Evolutionary conservation across 108 stramenopile genomes (phyloP).

Genomic region (Cyclotella atomus): DNA sequence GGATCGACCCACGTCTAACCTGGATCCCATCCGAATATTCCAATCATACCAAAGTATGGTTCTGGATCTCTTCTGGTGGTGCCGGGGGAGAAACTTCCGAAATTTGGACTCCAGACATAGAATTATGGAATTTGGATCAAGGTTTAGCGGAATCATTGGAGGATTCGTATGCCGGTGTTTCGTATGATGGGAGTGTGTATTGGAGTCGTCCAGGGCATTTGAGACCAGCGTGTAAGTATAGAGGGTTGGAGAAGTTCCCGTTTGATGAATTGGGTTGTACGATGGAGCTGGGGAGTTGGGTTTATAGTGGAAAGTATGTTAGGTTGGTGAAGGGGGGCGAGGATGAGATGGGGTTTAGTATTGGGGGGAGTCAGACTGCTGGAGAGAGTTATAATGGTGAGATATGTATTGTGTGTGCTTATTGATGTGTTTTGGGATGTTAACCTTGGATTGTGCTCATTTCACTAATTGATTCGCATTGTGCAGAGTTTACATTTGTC

Average conservation of each 20-base stretch:
- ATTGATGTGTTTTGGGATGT: too few species aligned
- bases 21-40: constrained; percentile 43
- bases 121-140: constrained; percentile 48
- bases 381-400: not conserved
- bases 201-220: constrained; percentile 51
- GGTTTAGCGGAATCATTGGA: constrained; percentile 16
- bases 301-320: constrained; percentile 32
- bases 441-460: too few species aligned
- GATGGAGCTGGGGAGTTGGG: constrained; percentile 52
- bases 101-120: constrained; percentile 59
- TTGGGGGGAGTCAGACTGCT: constrained; percentile 35
- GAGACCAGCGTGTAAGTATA: constrained; percentile 42
- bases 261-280: constrained; percentile 44
- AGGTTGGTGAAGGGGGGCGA: constrained; percentile 19
- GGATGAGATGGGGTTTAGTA: constrained; percentile 18
- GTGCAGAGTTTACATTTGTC: constrained; percentile 32
- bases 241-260: constrained; percentile 45
- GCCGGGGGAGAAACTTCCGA: constrained; percentile 48
- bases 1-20: constrained; percentile 46
- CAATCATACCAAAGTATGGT: constrained; percentile 33
- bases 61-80: constrained; percentile 37
- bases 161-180: constrained; percentile 38
- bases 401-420: too few species aligned
- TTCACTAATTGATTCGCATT: too few species aligned
- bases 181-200: constrained; percentile 29